phyloP scores from a whole-genome alignment of 805 yeast species.

The Candida tibetensis region DNA sequence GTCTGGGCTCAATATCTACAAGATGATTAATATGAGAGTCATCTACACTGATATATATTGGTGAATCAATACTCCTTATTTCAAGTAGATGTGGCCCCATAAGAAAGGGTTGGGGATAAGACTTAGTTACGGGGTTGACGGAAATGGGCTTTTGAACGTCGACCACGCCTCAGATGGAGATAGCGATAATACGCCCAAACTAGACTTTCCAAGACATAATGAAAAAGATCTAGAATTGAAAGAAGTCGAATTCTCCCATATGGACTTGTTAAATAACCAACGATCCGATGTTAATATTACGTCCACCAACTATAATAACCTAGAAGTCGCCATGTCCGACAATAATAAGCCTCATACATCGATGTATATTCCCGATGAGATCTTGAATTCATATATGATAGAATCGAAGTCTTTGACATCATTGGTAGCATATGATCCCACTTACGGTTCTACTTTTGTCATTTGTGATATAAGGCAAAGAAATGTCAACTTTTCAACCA shows the following conservation, averaged over 20 bases:
- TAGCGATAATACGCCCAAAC: neutral
- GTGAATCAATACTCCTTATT: no score
- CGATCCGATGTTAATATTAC: neutral
- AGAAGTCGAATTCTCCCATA: constrained; percentile 4
- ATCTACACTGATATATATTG: no score
- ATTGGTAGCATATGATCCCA: constrained; percentile 33
- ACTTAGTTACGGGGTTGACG: constrained; percentile 16
- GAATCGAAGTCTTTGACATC: constrained; percentile 27
- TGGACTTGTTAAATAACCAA: constrained; percentile 1
- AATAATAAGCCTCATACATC: neutral
- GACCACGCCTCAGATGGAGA: constrained; percentile 1
- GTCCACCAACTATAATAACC: neutral
- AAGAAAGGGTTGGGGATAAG: constrained; percentile 15
- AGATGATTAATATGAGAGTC: no score
- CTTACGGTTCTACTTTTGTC: constrained; percentile 24
- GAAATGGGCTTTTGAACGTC: constrained; percentile 8
- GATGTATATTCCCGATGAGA: constrained; percentile 22
- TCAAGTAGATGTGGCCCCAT: constrained; percentile 16
- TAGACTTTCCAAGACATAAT: constrained; percentile 7
- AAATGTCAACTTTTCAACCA: constrained; percentile 4
- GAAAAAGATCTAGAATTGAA: constrained; percentile 6
- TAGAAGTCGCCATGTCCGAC: neutral
- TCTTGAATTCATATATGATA: constrained; percentile 18
- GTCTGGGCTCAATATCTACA: no score
- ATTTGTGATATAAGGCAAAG: constrained; percentile 15